phyloP scores from a whole-genome alignment of 1,284 basidiomycete species.

The Thecaphora thlaspeos region DNA sequence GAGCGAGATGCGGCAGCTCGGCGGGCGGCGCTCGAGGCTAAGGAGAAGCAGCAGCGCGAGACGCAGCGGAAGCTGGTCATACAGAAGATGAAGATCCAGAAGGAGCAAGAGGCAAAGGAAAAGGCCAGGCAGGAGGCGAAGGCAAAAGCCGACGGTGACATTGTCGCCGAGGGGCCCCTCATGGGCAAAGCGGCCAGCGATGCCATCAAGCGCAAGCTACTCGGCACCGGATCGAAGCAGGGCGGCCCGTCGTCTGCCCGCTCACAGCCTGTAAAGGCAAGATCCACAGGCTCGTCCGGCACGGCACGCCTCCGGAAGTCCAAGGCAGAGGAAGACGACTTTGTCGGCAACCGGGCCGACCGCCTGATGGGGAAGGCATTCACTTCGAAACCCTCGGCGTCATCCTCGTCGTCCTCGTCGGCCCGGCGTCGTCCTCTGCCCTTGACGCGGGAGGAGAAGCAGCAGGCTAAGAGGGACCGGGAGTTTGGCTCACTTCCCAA shows the following conservation, averaged over 20 bases:
- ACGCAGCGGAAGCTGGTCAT: slow-evolving; percentile 29
- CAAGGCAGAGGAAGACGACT: slow-evolving; percentile 30
- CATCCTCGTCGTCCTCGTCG: slow-evolving; percentile 4
- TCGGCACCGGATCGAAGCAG: background rate
- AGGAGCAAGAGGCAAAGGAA: slow-evolving; percentile 27
- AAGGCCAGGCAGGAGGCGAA: slow-evolving; percentile 16
- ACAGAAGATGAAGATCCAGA: slow-evolving; percentile 23
- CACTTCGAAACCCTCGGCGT: background rate
- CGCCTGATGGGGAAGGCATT: slow-evolving; percentile 6
- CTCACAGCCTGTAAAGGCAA: too few species aligned
- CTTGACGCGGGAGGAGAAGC: slow-evolving; percentile 42
- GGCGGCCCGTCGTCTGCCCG: too few species aligned
- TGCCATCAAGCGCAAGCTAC: background rate
- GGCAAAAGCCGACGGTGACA: background rate
- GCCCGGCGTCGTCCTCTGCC: slow-evolving; percentile 15
- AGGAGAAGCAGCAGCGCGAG: slow-evolving; percentile 25
- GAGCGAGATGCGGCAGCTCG: slow-evolving; percentile 26
- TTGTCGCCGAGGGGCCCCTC: background rate
- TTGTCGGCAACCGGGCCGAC: slow-evolving; percentile 33
- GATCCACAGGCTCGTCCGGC: too few species aligned
- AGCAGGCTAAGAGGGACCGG: slow-evolving; percentile 21
- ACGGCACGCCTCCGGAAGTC: slow-evolving; percentile 7
- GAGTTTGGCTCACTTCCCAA: slow-evolving; percentile 27
- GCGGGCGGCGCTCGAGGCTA: slow-evolving; percentile 21
- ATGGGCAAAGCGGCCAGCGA: background rate